These are phyloP conservation scores for Blastobotrys attinorum DNA, from an alignment of 805 yeast species.

Conservation along the genomic window DNA sequence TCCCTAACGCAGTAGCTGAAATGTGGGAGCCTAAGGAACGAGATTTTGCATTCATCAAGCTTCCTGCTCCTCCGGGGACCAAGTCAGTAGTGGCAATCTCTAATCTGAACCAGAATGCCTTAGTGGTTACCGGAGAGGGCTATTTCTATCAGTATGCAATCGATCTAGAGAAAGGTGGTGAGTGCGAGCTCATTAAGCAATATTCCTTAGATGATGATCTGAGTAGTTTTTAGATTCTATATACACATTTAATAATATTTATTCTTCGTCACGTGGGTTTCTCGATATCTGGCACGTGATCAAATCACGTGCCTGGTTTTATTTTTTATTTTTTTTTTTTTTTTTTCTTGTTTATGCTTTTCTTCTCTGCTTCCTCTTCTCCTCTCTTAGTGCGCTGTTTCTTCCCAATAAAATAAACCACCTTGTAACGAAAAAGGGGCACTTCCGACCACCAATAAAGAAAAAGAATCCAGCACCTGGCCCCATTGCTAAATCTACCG, in stretches of 20 bases:
- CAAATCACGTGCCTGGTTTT: neutral
- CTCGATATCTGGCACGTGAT: neutral
- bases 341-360: neutral
- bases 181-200: slow-evolving; percentile 72
- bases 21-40: slow-evolving; percentile 76
- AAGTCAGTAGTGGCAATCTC: slow-evolving; percentile 31
- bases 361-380: neutral
- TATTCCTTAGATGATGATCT: slow-evolving; percentile 38
- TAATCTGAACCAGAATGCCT: slow-evolving; percentile 34
- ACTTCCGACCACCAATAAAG: too few species aligned
- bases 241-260: too few species aligned
- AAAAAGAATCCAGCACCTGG: too few species aligned
- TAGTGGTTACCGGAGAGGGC: slow-evolving; percentile 78
- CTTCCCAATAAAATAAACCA: too few species aligned
- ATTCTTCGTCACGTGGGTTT: neutral
- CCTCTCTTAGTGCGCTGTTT: neutral
- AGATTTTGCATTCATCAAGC: slow-evolving; percentile 82
- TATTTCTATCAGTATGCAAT: slow-evolving; percentile 71
- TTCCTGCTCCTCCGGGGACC: slow-evolving; percentile 36
- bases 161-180: slow-evolving; percentile 88
- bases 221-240: neutral
- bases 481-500: too few species aligned
- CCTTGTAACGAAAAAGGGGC: too few species aligned
- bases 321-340: neutral
- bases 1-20: slow-evolving; percentile 73